Conservation (phyloP, 352 stramenopile genomes). For the Hyaloperonospora arabidopsidis region DNA sequence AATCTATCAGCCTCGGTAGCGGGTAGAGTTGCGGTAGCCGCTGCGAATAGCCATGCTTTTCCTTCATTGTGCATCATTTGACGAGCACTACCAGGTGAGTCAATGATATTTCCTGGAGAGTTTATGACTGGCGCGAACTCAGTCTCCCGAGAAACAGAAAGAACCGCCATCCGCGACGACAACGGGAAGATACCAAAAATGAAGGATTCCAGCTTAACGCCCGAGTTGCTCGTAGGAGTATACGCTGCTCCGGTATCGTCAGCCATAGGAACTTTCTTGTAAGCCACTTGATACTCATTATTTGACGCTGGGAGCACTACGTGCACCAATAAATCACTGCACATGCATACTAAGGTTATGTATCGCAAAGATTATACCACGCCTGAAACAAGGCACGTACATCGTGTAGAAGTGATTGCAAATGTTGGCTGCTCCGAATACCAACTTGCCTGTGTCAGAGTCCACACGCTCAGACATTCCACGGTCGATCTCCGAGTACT, state of each 20-base stretch:
- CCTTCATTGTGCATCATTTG: constrained; percentile 59
- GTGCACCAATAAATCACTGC: constrained; percentile 71
- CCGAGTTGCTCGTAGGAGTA: constrained; percentile 81
- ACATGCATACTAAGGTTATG: constrained; percentile 3
- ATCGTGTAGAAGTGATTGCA: constrained; percentile 97
- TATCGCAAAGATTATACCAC: no score
- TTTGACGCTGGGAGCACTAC: constrained; percentile 75
- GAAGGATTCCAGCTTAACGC: constrained; percentile 97
- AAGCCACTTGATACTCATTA: constrained; percentile 91
- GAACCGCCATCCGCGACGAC: constrained; percentile 87
- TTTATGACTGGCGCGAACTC: constrained; percentile 94
- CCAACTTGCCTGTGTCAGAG: constrained; percentile 69
- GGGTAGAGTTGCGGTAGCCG: constrained; percentile 29
- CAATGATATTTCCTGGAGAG: constrained; percentile 51
- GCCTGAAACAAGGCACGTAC: no score
- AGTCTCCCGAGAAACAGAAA: constrained; percentile 88
- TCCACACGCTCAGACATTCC: constrained; percentile 54
- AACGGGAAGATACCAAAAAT: constrained; percentile 98
- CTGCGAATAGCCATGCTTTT: constrained; percentile 51
- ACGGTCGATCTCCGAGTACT: constrained; percentile 95
- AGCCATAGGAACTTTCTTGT: constrained; percentile 95
- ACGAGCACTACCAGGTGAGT: constrained; percentile 83
- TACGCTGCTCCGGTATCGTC: constrained; percentile 74
- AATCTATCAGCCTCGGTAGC: constrained; percentile 26
- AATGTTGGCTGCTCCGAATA: constrained; percentile 95